These are phyloP conservation scores for Ensete glaucum DNA, from an alignment of 176 grass and related monocot genomes.

Conservation along the genomic window DNA sequence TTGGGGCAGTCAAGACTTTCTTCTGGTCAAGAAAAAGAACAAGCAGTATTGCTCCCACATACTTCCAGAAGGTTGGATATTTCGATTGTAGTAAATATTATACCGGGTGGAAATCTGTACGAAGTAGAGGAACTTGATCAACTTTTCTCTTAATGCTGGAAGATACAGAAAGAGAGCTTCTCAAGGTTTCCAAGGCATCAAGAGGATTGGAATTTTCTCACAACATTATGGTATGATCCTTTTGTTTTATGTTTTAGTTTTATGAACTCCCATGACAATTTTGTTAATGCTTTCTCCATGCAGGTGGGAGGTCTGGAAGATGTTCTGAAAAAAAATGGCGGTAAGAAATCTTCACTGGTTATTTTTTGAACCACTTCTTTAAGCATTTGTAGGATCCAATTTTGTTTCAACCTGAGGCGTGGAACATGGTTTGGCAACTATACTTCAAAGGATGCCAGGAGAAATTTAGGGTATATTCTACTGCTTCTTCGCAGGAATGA, in stretches of 20 bases:
- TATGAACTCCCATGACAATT: constrained; percentile 11
- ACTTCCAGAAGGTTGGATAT: constrained; percentile 79
- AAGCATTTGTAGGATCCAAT: background rate
- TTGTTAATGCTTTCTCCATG: constrained; percentile 15
- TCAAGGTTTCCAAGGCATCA: constrained; percentile 37
- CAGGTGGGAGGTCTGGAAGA: constrained; percentile 93
- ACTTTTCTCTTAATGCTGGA: constrained; percentile 29
- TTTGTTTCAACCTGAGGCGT: background rate
- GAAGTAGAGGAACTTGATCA: background rate
- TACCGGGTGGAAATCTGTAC: background rate
- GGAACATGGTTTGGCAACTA: background rate
- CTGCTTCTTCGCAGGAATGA: background rate
- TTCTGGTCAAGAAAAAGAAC: constrained; percentile 88
- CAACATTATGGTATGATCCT: constrained; percentile 56
- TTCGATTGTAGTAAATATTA: background rate
- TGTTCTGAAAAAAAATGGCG: constrained; percentile 93
- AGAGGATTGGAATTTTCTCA: constrained; percentile 63
- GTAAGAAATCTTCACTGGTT: constrained; percentile 8
- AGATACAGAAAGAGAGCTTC: constrained; percentile 94
- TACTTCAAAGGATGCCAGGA: background rate
- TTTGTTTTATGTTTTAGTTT: background rate
- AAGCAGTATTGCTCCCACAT: constrained; percentile 77
- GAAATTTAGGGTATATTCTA: background rate
- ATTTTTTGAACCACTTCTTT: background rate
- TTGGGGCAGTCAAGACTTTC: constrained; percentile 68